Evolutionary conservation across 768 basidiomycete species (phyloP), one percentile per base, ranked within the genome.

Genomic region (Tylopilus felleus): DNA sequence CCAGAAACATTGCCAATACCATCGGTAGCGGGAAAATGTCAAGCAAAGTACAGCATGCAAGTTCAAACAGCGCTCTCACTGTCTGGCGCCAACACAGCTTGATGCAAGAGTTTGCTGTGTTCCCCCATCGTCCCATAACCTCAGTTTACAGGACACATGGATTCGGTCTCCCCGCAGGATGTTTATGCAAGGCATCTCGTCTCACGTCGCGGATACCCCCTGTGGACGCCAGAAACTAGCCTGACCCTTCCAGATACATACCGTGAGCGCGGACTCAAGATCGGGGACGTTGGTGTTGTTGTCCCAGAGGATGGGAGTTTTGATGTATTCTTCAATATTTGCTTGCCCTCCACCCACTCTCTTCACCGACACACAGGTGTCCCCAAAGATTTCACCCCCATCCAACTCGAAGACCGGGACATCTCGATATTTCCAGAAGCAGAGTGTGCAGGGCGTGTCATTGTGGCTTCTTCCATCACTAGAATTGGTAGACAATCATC

Each of bases 201-300:
- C 39, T 50, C 49, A 17, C 49, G 49, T 33, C 49, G 49, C 4
- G 49, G 49, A 33, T 50, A 51, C 21, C 49, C 49, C 13, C 31
- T 51, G 31, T 43, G 41, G 49, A 43, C 49, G 2, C 49, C 41
- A 19, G 49, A 42, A 13, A 29, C 49, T 13, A 43, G 49, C 41
- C 22, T 43, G 41, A 51, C 21, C 31, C 49, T 42, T 19, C 49
- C 49, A 14, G 39, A 33, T 14, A 19, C 31, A 6, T 50, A 50
- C 22, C 49, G 29, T 22, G 19, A 33, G 10, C 28, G 22, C 5
- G 49, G 49, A 42, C 25, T 51, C 28, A 51, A 35, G 31, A 33
- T 51, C 6, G 40, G 49, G 21, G 49, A 50, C 29, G 49, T 49
- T 12, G 47, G 36, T 13, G 47, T 49, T 2, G 47, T 49, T 21